Base-by-base conservation (phyloP, 2,329 filamentous ascomycete species). In the Ampelomyces quisqualis region DNA sequence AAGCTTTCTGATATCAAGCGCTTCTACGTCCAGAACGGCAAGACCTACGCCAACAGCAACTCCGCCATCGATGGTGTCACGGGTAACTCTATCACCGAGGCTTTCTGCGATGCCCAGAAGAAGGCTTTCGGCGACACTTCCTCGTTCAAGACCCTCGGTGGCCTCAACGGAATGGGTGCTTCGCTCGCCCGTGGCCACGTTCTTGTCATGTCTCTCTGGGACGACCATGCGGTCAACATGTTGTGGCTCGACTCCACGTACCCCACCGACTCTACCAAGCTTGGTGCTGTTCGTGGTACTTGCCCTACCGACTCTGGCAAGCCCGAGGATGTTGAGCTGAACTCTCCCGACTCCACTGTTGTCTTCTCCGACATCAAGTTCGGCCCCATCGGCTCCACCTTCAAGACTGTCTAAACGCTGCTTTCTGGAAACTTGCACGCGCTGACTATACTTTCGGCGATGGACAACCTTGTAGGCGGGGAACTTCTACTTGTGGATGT, bases 221-320 rank as follows among this genome's bases (percentile, higher is more conserved):
- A 85, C 60, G 84, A 87, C 70, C 78, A 86, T 68, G 68, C 77
- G 45, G 70, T 78, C 58, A 77, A 84, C 70, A 88, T 88, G 84
- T 77, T 85, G 58, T 88, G 85, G 85, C 78, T 89, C 56, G 85
- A 88, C 73, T 79, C 78, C 46, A 77, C 72, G 62, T 85, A 78
- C 73, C 83, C 84, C 34, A 71, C 72, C 45, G 58, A 64, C 37
- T 56, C 50, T 21, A 58, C 63, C 31, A 60, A 55, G 43, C 65
- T 60, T 11, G 68, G 68, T 59, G 40, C 60, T 20, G 62, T 45
- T 28, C 64, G 68, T 50, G 68, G 68, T 45, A 64, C 65, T 34
- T 70, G 68, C 59, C 15, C 57, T 3, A 68, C 51, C n/a, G 51
- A 55, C 49, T 66, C 61, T 30, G 68, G 68, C 28, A 59, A 55